Evolutionary conservation across 352 stramenopile genomes (phyloP).

Genomic region (Globisporangium spiculum): DNA sequence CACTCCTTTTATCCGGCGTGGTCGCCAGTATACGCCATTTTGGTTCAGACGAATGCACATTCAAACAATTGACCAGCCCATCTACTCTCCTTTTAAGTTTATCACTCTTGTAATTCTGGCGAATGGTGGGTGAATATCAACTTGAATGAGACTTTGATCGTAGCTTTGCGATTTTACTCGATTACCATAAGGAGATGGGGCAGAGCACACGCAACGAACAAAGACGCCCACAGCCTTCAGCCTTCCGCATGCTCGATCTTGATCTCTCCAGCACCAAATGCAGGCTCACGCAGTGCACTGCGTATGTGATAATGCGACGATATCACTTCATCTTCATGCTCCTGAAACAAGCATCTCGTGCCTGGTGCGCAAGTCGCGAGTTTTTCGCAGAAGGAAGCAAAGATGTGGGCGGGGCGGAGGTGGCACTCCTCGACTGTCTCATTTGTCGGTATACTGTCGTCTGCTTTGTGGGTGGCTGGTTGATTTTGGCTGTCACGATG

Average conservation of each 20-base stretch:
- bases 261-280: no score
- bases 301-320: no score
- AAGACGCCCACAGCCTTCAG: no score
- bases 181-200: no score
- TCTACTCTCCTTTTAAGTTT: neutral
- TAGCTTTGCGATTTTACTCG: no score
- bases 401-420: neutral
- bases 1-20: neutral
- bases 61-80: neutral
- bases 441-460: neutral
- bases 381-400: neutral
- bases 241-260: no score
- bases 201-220: no score
- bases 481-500: neutral
- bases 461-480: neutral
- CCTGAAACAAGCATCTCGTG: neutral
- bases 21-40: neutral
- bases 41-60: neutral
- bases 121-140: neutral
- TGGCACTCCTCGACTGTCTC: neutral
- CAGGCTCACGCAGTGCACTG: no score
- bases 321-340: no score
- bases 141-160: neutral
- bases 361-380: neutral
- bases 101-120: neutral